Percentiles rank a stretch among this genome's conserved stretches.
Evolutionary conservation across 176 grass and related monocot genomes (phyloP).

Genomic region (Urochloa ruziziensis): DNA sequence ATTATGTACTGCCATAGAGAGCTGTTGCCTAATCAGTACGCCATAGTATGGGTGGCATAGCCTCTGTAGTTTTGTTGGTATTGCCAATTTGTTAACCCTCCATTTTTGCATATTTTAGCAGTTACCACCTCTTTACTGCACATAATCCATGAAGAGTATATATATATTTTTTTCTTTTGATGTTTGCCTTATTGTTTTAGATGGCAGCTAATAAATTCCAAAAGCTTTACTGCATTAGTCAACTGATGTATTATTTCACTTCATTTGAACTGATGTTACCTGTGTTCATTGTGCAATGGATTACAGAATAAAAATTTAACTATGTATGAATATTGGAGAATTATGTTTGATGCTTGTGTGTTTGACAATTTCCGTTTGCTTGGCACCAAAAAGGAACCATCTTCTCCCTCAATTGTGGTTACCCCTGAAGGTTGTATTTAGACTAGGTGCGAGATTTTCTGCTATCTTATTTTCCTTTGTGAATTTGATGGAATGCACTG

Average conservation of each 20-base stretch:
- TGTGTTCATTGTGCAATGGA: conserved; percentile 26
- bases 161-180: not conserved
- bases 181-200: not conserved
- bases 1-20: not conserved
- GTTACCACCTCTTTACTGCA: not conserved
- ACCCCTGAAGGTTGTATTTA: not conserved
- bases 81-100: not conserved
- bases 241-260: not conserved
- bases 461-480: not conserved
- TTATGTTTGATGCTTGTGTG: conserved; percentile 27
- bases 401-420: not conserved
- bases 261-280: not conserved
- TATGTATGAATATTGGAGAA: conserved; percentile 6
- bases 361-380: conserved; percentile 22
- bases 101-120: not conserved
- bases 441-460: not conserved
- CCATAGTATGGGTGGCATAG: not conserved
- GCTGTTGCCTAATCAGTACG: not conserved
- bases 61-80: not conserved
- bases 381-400: not conserved
- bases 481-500: not conserved
- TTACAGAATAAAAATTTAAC: conserved; percentile 27
- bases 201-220: not conserved
- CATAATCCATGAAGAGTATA: not conserved
- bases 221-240: not conserved